Evolutionary conservation across 768 basidiomycete genomes (phyloP), one percentile per base, ranked within the genome.

Genomic region (Scleroderma bovista): DNA sequence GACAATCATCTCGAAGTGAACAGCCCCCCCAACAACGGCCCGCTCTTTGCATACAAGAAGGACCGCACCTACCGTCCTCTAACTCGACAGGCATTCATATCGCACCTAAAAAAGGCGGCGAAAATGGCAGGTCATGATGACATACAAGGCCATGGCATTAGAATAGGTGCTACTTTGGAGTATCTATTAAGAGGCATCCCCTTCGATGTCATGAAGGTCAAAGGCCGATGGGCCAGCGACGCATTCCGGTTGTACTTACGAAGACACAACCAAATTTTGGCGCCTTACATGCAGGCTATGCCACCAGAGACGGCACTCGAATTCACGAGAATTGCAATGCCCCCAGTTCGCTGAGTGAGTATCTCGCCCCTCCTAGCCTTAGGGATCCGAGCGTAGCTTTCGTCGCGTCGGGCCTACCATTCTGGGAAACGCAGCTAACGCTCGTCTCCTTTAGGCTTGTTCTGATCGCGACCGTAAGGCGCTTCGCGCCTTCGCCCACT

Each of bases 131-230:
- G 34, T 17, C 17, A 17, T 8, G 9, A 36, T 15, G 6, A 6
- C 6, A 12, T 40, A 19, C 39, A 40, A 19, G 39, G 63, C 1
- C 63, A 69, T 38, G 51, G 62, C n/a, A 55, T 65, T 8, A 57
- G 59, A 41, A 65, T 67, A 4, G 63, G 68, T 0, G 51, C 62
- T 1, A 71, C 69, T 0, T 55, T 75, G 0, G 66, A 70, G 46
- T 73, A 72, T 50, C 63, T 75, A 0, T 60, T 74, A 1, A 51
- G 61, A n/a, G 69, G 69, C 0, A 47, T 68, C 0, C 64, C 71
- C 6, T 68, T 75, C 29, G 66, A 74, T 15, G 34, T 36, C 5
- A 36, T 36, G 34, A 36, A 36, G n/a, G 34, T 36, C 34, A 36
- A 36, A 13, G 69, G 71, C 0, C 42, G 63, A 1, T 75, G 72